phyloP scores from a whole-genome alignment of 805 yeast genomes.

The Kregervanrija pseudodelftensis region DNA sequence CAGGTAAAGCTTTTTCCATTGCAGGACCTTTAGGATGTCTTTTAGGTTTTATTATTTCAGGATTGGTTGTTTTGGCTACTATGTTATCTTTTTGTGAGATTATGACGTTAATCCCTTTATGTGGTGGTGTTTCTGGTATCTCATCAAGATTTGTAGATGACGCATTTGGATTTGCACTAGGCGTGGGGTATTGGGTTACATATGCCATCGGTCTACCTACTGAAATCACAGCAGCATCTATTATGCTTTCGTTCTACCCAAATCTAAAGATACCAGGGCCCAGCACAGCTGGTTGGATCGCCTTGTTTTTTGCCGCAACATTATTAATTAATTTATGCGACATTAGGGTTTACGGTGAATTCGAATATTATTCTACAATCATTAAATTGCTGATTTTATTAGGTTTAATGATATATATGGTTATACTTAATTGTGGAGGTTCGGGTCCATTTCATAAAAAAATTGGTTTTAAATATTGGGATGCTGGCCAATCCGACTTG shows the following conservation, averaged over 20 bases:
- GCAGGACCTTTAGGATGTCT: slow-evolving; percentile 77
- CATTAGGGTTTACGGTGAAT: slow-evolving; percentile 67
- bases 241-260: slow-evolving; percentile 65
- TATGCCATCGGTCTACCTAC: slow-evolving; percentile 70
- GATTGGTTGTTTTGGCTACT: slow-evolving; percentile 58
- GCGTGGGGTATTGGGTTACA: slow-evolving; percentile 68
- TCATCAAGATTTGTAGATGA: slow-evolving; percentile 72
- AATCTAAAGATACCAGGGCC: slow-evolving; percentile 42
- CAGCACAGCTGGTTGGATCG: slow-evolving; percentile 61
- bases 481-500: slow-evolving; percentile 40
- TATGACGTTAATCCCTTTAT: slow-evolving; percentile 73
- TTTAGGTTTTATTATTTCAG: slow-evolving; percentile 58
- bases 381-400: slow-evolving; percentile 48
- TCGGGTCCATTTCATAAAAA: slow-evolving; percentile 34
- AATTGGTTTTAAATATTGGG: slow-evolving; percentile 73
- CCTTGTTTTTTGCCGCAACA: slow-evolving; percentile 45
- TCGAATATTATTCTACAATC: slow-evolving; percentile 57
- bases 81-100: slow-evolving; percentile 75
- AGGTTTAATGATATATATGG: slow-evolving; percentile 53
- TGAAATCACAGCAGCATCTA: slow-evolving; percentile 73
- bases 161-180: slow-evolving; percentile 68
- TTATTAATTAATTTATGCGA: slow-evolving; percentile 53
- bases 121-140: slow-evolving; percentile 70
- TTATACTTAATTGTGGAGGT: slow-evolving; percentile 56
- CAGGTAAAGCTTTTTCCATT: slow-evolving; percentile 65